Percentiles rank a stretch among this genome's conserved stretches.
These are phyloP conservation scores for Musa beccarii DNA, from an alignment of 176 grass and related monocot genomes.

Conservation along the genomic window DNA sequence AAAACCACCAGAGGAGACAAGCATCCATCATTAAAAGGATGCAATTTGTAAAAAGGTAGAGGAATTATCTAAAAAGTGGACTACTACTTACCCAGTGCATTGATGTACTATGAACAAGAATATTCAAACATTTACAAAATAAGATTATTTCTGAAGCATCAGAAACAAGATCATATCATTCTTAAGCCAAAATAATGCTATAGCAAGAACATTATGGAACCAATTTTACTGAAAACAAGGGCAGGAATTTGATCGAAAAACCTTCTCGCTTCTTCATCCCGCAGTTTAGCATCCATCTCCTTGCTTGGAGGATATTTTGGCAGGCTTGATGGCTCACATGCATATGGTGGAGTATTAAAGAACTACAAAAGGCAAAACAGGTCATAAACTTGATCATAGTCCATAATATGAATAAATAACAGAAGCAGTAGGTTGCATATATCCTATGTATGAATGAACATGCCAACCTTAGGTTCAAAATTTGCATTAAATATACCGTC, in stretches of 20 bases:
- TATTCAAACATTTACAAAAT: too few species aligned
- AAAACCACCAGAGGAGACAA: neutral
- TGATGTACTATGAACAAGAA: too few species aligned
- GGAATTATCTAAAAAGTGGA: too few species aligned
- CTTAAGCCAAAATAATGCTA: too few species aligned
- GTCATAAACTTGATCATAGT: neutral
- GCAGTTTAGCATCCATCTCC: conserved; percentile 20
- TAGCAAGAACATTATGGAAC: neutral
- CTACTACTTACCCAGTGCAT: too few species aligned
- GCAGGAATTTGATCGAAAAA: neutral
- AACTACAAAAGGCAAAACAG: neutral
- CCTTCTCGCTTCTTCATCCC: conserved; percentile 14
- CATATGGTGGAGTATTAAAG: conserved; percentile 18
- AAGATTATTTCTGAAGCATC: too few species aligned
- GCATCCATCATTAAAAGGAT: neutral
- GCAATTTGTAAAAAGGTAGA: too few species aligned
- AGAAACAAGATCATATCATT: too few species aligned
- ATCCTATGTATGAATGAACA: neutral
- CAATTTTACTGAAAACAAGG: too few species aligned
- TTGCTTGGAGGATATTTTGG: conserved; percentile 22
- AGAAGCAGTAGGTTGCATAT: too few species aligned
- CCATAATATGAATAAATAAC: neutral
- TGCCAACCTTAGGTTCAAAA: neutral
- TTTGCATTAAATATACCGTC: neutral
- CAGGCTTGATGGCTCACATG: conserved; percentile 14